Conservation (phyloP, 2,329 filamentous ascomycete genomes). For the Paecilomyces formosus region DNA sequence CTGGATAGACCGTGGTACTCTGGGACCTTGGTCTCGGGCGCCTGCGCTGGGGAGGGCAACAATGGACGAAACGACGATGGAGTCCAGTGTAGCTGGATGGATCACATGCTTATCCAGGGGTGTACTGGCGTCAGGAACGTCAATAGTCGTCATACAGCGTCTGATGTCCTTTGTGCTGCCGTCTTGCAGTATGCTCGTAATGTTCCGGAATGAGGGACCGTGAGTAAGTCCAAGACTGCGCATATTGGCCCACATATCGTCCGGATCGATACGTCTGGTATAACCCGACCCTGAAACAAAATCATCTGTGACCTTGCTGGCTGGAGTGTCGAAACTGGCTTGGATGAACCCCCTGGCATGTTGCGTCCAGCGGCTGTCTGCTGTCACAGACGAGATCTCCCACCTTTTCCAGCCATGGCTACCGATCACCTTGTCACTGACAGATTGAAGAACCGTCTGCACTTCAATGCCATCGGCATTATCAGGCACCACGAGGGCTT, state of each 20-base stretch:
- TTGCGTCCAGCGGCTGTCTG: constrained; percentile 7
- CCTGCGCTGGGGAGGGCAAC: not conserved
- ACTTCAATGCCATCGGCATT: constrained; percentile 15
- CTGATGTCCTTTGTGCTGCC: not conserved
- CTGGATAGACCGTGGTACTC: not conserved
- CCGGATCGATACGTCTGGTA: not conserved
- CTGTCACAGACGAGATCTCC: constrained; percentile 5
- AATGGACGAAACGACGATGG: constrained; percentile 1
- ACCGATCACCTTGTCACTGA: constrained; percentile 6
- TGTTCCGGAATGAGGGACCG: not conserved
- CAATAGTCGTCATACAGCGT: not conserved
- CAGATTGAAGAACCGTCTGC: constrained; percentile 8
- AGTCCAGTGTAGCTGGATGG: constrained; percentile 8
- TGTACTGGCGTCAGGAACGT: not conserved
- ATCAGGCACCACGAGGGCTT: constrained; percentile 18
- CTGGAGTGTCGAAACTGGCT: constrained; percentile 1
- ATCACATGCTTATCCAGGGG: constrained; percentile 4
- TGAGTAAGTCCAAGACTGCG: not conserved
- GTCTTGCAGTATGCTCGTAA: not conserved
- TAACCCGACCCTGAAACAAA: not conserved
- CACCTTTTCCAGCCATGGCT: constrained; percentile 8
- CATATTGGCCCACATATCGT: not conserved
- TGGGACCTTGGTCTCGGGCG: not conserved
- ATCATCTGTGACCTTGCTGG: not conserved
- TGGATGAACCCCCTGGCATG: constrained; percentile 6